Conservation (phyloP, 2,329 filamentous ascomycete species). For the Alternaria consortialis region DNA sequence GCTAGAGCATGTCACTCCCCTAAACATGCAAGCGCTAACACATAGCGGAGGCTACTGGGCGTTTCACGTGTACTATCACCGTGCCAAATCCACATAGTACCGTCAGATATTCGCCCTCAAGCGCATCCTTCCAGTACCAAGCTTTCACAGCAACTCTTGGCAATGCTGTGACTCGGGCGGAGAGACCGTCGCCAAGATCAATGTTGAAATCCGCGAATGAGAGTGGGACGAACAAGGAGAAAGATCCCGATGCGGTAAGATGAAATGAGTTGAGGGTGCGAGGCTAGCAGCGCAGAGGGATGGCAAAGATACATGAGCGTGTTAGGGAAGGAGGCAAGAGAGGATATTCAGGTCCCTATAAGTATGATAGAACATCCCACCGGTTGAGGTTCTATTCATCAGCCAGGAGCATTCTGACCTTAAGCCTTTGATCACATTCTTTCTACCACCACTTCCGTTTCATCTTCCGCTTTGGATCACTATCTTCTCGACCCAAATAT, state of each 20-base stretch:
- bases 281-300: constrained; percentile 7
- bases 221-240: background rate
- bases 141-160: constrained; percentile 10
- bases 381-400: constrained; percentile 3
- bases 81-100: background rate
- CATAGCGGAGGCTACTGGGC: constrained; percentile 15
- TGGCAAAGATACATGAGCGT: constrained; percentile 8
- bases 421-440: constrained; percentile 3
- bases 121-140: constrained; percentile 8
- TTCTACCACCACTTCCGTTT: background rate
- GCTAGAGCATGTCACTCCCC: constrained; percentile 6
- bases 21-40: constrained; percentile 10
- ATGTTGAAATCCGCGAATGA: constrained; percentile 29
- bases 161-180: constrained; percentile 13
- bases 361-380: constrained; percentile 3
- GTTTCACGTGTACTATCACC: constrained; percentile 22
- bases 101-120: background rate
- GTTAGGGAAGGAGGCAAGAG: background rate
- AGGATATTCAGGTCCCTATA: constrained; percentile 9
- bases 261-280: constrained; percentile 1
- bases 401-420: constrained; percentile 9
- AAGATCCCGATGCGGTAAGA: constrained; percentile 10
- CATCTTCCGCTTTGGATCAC: background rate
- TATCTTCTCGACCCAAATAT: background rate
- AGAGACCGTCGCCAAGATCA: constrained; percentile 18